phyloP scores from a whole-genome alignment of 345 rosid species.

The Eucalyptus albens region DNA sequence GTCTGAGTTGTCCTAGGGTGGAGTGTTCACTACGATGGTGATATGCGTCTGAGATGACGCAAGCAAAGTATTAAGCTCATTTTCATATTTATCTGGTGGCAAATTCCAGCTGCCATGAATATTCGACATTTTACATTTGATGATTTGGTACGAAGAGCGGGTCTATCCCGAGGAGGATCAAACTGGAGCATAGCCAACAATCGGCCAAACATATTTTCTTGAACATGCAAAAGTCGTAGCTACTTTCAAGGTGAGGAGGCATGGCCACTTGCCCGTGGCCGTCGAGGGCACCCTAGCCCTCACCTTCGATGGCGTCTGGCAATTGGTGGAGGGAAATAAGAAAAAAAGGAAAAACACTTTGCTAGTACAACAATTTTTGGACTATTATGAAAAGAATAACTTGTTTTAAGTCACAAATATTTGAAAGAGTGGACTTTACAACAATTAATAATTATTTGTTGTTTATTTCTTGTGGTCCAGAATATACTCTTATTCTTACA shows the following conservation, averaged over 20 bases:
- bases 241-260: neutral
- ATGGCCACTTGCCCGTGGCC: too few relatives aligned
- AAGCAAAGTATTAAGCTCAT: neutral
- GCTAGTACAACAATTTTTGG: too few relatives aligned
- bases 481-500: too few relatives aligned
- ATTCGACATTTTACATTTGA: neutral
- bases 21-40: neutral
- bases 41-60: neutral
- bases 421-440: too few relatives aligned
- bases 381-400: too few relatives aligned
- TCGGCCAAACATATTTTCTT: neutral
- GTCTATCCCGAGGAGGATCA: neutral
- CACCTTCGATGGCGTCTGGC: fast-evolving
- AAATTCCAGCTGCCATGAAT: neutral
- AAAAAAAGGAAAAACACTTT: too few relatives aligned
- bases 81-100: neutral
- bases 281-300: too few relatives aligned
- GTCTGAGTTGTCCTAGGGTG: neutral
- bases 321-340: too few relatives aligned
- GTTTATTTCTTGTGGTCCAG: too few relatives aligned
- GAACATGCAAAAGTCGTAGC: neutral
- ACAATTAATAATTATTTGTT: too few relatives aligned
- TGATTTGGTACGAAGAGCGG: neutral
- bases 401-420: too few relatives aligned
- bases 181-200: neutral